These are phyloP conservation scores for Clitopilus passeckerianus DNA, from an alignment of 768 basidiomycete genomes.

Conservation along the genomic window DNA sequence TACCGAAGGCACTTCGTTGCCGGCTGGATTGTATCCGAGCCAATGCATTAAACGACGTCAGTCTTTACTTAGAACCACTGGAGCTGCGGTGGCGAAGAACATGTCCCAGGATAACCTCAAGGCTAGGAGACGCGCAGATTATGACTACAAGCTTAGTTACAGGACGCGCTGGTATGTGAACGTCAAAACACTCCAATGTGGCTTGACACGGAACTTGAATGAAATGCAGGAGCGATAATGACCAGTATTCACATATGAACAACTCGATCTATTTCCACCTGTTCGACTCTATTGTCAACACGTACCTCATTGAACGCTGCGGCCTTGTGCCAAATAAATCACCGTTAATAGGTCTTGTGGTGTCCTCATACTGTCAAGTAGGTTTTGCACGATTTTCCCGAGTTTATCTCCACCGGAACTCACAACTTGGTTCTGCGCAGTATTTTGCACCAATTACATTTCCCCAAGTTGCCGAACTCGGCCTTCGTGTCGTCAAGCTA, in stretches of 20 bases:
- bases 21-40: slow-evolving; percentile 3
- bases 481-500: slow-evolving; percentile 60
- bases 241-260: slow-evolving; percentile 81
- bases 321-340: slow-evolving; percentile 47
- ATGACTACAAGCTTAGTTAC: slow-evolving; percentile 55
- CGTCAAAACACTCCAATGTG: neutral
- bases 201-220: neutral
- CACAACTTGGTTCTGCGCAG: slow-evolving; percentile 20
- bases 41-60: neutral
- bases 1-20: neutral
- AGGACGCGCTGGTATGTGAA: slow-evolving; percentile 62
- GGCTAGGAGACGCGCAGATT: slow-evolving; percentile 43
- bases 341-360: slow-evolving; percentile 66
- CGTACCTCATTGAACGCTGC: slow-evolving; percentile 68
- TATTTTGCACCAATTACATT: slow-evolving; percentile 74
- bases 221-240: slow-evolving; percentile 73
- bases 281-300: slow-evolving; percentile 79
- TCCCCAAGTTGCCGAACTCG: slow-evolving; percentile 65
- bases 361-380: slow-evolving; percentile 71
- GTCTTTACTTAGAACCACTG: neutral
- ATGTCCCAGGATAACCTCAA: slow-evolving; percentile 27
- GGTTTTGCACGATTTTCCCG: neutral
- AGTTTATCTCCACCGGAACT: neutral
- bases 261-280: slow-evolving; percentile 79
- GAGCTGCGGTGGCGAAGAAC: neutral